Evolutionary conservation across 305 asterid species (phyloP), one percentile per base, ranked within the genome.

Genomic region (Fraxinus ornus): DNA sequence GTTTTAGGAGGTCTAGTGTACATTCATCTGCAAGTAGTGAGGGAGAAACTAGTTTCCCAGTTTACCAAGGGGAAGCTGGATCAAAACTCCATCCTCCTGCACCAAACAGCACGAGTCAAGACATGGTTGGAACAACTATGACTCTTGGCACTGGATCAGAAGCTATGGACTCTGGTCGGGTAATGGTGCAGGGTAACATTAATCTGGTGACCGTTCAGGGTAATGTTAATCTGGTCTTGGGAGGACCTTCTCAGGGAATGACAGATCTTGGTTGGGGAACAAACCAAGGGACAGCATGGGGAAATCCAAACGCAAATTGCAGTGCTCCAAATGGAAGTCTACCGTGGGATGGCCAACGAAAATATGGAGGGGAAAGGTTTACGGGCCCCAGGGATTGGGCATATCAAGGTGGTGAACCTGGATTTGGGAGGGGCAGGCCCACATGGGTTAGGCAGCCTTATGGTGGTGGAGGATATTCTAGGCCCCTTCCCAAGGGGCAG

Each of bases 331-430:
- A 82, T 36, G 92, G 91, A 41, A 88, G 86, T 79, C 60, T 87
- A 10, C 88, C 88, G 6, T 91, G 95, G 98, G 97, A 92, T 75
- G 89, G 91, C 52, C 97, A 89, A 22, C 87, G 97, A 21, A 93
- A 91, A 84, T 93, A 90, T 47, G 83, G 87, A 10, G 92, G 91
- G 12, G 95, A 94, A 26, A 92, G 94, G 89, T 89, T 84, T 86
- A 85, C 84, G 1, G 89, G 93, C 77, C 93, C 97, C 0, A 85
- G 97, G 79, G 97, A 91, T 52, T 79, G 95, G 91, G 88, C 88
- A 3, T 88, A 85, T 80, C 96, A 91, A 83, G 95, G 90, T 24
- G 90, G 87, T 39, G 81, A 81, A 0, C 39, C 75, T 68, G 98
- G 94, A 73, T 90, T 81, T 26, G 87, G 93, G 83, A 88, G 92